Evolutionary conservation across 1,284 basidiomycete species (phyloP), one percentile per base, ranked within the genome.

Genomic region (Rhodotorula sp.): DNA sequence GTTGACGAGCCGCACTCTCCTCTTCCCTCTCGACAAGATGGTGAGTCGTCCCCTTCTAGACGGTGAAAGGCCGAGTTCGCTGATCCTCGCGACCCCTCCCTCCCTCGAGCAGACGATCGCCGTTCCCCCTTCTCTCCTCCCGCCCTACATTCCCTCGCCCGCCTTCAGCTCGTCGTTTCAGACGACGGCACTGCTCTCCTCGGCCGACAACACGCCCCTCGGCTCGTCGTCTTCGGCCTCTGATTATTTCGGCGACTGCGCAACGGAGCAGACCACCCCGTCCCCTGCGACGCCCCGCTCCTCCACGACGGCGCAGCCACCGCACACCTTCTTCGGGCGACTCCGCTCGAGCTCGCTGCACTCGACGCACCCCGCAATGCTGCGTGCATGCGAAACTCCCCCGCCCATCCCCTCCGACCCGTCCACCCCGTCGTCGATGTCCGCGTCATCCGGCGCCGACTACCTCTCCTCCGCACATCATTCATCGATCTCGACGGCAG

Each of bases 291-390:
- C 39, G 22, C 34, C 64, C 7, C 37, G 21, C 27, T 32, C 50
- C 29, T 25, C 34, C 2, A 10, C 44, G 19, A 21, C 51, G 15
- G 29, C n/a, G 29, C 29, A 39, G 8, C 7, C 54, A 0, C 41
- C 67, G 15, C 48, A 34, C 41, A 50, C 50, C 37, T 67, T 67
- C 70, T 71, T 67, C 61, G 50, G 56, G 29, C 65, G 70, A 25
- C 34, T 46, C 6, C 65, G 70, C n/a, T 64, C 65, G 19, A 61
- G 41, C 39, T 71, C 70, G 12, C 41, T 71, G 12, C 65, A 64
- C 53, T 39, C 46, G 37, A 44, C 63, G 50, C 57, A 21, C 44
- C 58, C n/a, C 32, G 34, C 4, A 25, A 44, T 41, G 53, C 7
- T 22, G 29, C 19, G 29, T 5, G 29, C 15, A 8, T 36, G n/a